Evolutionary conservation across 2,329 filamentous ascomycete genomes (phyloP).

Genomic region (Cercospora brassicicola): DNA sequence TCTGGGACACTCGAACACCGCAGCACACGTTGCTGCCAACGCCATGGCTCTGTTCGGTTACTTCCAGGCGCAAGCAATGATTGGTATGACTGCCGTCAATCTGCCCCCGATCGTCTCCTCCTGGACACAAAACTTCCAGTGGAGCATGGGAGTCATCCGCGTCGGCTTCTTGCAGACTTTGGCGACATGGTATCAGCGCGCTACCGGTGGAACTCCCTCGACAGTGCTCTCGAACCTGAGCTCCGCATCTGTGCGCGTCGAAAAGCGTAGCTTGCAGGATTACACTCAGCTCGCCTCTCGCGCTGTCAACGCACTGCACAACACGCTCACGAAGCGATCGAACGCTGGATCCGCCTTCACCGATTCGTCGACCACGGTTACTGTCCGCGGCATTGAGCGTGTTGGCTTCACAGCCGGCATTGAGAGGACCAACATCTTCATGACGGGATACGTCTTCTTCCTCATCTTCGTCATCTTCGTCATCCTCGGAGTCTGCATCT

Average conservation of each 20-base stretch:
- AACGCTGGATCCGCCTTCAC: conserved; percentile 32
- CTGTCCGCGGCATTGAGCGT: conserved; percentile 80
- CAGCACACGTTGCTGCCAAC: conserved; percentile 90
- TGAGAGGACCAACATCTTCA: conserved; percentile 87
- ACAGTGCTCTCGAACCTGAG: conserved; percentile 72
- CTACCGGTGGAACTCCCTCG: conserved; percentile 82
- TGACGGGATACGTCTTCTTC: conserved; percentile 89
- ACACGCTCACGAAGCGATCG: conserved; percentile 48
- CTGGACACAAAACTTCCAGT: conserved; percentile 97
- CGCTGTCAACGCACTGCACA: conserved; percentile 43
- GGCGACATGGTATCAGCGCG: conserved; percentile 92
- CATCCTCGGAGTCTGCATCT: conserved; percentile 68
- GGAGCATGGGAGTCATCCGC: conserved; percentile 94
- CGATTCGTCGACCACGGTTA: conserved; percentile 43
- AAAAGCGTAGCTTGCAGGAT: conserved; percentile 61
- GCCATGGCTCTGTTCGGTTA: conserved; percentile 91
- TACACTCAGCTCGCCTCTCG: conserved; percentile 56
- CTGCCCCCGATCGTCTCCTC: conserved; percentile 85
- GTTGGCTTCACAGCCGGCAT: conserved; percentile 84
- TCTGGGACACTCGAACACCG: conserved; percentile 87
- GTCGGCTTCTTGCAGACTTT: conserved; percentile 84
- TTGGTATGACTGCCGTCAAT: conserved; percentile 77
- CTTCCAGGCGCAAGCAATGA: conserved; percentile 90
- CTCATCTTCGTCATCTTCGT: conserved; percentile 77
- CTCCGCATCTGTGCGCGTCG: conserved; percentile 77